A percentile compares a stretch with the other conserved stretches of the same genome.
phyloP scores from a whole-genome alignment of 106 monocot genomes.

The Posidonia australis region DNA sequence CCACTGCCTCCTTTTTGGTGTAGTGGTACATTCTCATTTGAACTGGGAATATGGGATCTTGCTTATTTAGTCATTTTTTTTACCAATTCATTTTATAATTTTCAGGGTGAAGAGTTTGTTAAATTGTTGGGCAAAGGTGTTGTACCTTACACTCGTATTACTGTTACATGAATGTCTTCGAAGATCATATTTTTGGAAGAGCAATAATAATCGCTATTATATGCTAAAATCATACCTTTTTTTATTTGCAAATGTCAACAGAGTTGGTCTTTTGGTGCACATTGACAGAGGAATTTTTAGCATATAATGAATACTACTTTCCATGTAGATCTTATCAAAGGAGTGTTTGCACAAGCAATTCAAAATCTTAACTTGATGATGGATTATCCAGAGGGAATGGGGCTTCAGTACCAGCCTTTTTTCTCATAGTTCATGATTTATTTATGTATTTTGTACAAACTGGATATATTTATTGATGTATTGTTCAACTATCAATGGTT shows the following conservation, averaged over 20 bases:
- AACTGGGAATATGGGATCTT: too few relatives aligned
- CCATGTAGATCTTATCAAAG: constrained; percentile 81
- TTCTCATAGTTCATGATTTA: constrained; percentile 72
- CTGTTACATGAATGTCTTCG: too few relatives aligned
- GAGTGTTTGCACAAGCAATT: constrained; percentile 91
- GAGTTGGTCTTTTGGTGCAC: neutral
- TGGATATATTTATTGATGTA: too few relatives aligned
- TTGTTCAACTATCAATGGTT: too few relatives aligned
- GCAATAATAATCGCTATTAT: constrained; percentile 93
- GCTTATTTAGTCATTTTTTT: too few relatives aligned
- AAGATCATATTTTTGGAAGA: constrained; percentile 79
- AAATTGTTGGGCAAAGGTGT: too few relatives aligned
- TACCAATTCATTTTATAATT: too few relatives aligned
- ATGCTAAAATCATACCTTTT: constrained; percentile 11
- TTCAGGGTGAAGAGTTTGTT: too few relatives aligned
- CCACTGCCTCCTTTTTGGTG: too few relatives aligned
- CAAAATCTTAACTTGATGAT: constrained; percentile 97
- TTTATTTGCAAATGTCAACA: neutral
- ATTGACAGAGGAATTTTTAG: neutral
- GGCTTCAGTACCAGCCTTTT: constrained; percentile 54
- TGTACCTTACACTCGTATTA: too few relatives aligned
- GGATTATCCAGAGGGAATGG: constrained; percentile 71
- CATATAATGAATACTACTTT: neutral
- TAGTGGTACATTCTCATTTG: too few relatives aligned
- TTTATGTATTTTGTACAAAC: too few relatives aligned